Base-by-base conservation (phyloP, 148 eudicot species). In the Silene conica region DNA sequence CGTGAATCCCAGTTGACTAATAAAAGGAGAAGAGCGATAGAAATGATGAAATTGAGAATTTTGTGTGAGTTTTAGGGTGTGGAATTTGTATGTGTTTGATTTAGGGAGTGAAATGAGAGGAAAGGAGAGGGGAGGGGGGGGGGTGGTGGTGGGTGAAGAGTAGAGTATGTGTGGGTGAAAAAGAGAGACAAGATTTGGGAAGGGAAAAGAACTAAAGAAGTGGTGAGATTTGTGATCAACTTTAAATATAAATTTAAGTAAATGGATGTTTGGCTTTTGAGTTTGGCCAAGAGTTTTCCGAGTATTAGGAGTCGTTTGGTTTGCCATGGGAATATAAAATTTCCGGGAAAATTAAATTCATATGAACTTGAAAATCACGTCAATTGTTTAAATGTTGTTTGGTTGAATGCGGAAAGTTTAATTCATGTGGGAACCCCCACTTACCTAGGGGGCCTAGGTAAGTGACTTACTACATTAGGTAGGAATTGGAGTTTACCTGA, bases 221-320 rank as follows among this genome's bases (percentile, higher is more conserved):
- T 18, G 25, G 5, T 10, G 38, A 19, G 74, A 61, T 59, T 59
- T 59, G 43, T 3, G 46, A 50, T 16, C 4, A 50, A 50, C 55
- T 9, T 48, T 2, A 50, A 48, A 43, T n/a, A 50, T 3, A 68
- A 54, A 26, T n/a, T n/a, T 46, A 63, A 71, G 0, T 22, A 5
- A 13, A 20, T n/a, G 16, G 22, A 52, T 11, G 13, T 61, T 68
- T 80, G 83, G 82, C 85, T 85, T 73, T 76, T 80, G 85, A 80
- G 85, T 66, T 34, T 71, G 78, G 67, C 43, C 73, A 80, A 80
- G 86, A 67, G 83, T 59, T 73, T 73, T 76, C 55, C 55, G n/a
- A n/a, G n/a, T n/a, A n/a, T n/a, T n/a, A n/a, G n/a, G n/a, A n/a
- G n/a, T n/a, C n/a, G n/a, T n/a, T n/a, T n/a, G n/a, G n/a, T n/a